A percentile compares a stretch with the other conserved stretches of the same genome.
phyloP scores from a whole-genome alignment of 768 basidiomycete genomes.

The Brasilioporus rufonigricans region DNA sequence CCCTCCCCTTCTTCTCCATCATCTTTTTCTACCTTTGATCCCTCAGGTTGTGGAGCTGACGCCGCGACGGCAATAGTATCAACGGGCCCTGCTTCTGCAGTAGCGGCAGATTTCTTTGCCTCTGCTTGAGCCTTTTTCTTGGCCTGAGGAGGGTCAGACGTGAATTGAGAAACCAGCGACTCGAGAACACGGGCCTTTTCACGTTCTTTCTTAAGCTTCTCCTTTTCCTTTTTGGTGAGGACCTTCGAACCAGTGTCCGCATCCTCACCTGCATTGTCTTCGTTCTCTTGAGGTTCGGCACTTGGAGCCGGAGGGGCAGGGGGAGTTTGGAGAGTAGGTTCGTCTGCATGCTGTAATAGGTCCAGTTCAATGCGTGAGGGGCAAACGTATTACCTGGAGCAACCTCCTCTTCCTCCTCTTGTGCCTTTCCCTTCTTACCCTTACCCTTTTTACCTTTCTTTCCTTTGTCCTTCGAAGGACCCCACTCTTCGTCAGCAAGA shows the following conservation, averaged over 20 bases:
- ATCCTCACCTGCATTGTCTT: constrained; percentile 43
- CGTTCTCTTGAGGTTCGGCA: constrained; percentile 35
- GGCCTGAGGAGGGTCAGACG: constrained; percentile 43
- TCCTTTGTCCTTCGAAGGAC: constrained; percentile 34
- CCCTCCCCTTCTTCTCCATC: constrained; percentile 70
- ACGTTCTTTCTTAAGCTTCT: constrained; percentile 93
- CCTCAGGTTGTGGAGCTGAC: constrained; percentile 26
- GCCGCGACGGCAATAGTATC: constrained; percentile 15
- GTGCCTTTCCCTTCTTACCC: constrained; percentile 19
- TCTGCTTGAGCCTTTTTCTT: constrained; percentile 83
- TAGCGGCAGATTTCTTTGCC: constrained; percentile 60
- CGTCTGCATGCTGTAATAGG: constrained; percentile 13
- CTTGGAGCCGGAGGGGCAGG: constrained; percentile 28
- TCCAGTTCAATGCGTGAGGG: background rate
- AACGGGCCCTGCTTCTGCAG: constrained; percentile 32
- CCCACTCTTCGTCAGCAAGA: constrained; percentile 73
- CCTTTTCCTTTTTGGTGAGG: constrained; percentile 94
- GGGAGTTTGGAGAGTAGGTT: constrained; percentile 23
- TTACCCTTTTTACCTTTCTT: constrained; percentile 24
- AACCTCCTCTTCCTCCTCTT: constrained; percentile 13
- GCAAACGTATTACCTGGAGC: constrained; percentile 8
- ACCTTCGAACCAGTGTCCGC: constrained; percentile 62
- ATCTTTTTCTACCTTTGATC: constrained; percentile 39
- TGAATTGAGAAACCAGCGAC: constrained; percentile 4
- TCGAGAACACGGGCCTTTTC: constrained; percentile 68